A percentile compares a stretch with the other conserved stretches of the same genome.
Evolutionary conservation across 768 basidiomycete species (phyloP).

Genomic region (Lactifluus piperatus): DNA sequence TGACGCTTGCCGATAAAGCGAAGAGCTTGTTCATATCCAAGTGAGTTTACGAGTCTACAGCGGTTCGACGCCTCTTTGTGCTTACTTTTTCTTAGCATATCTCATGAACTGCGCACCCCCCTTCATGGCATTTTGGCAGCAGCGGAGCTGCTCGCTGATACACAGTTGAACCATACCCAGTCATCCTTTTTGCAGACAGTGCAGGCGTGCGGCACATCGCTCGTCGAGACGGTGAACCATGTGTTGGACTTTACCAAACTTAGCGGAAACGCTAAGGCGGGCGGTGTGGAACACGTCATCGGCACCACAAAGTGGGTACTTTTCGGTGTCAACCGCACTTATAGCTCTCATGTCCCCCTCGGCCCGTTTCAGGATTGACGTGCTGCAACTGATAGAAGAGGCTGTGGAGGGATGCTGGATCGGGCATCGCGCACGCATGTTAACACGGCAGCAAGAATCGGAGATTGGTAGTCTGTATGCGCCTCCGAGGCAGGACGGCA

Average conservation of each 20-base stretch:
- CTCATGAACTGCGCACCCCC: slow-evolving; percentile 85
- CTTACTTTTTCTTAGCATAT: slow-evolving; percentile 46
- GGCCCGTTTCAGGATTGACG: slow-evolving; percentile 58
- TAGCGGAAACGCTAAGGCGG: slow-evolving; percentile 74
- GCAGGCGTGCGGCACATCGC: slow-evolving; percentile 89
- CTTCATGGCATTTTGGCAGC: slow-evolving; percentile 92
- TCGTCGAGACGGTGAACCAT: slow-evolving; percentile 95
- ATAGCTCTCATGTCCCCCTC: too few relatives aligned
- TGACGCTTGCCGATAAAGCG: slow-evolving; percentile 92
- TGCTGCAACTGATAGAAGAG: slow-evolving; percentile 79
- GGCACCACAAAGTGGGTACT: slow-evolving; percentile 48
- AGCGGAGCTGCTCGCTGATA: slow-evolving; percentile 85
- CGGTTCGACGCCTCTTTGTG: neutral
- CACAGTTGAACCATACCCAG: slow-evolving; percentile 72
- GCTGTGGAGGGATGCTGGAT: slow-evolving; percentile 94
- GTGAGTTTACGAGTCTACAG: slow-evolving; percentile 32
- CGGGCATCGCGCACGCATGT: slow-evolving; percentile 75
- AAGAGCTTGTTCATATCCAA: slow-evolving; percentile 91
- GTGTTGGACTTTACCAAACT: slow-evolving; percentile 95
- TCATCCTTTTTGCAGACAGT: slow-evolving; percentile 85
- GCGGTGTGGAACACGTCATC: slow-evolving; percentile 71
- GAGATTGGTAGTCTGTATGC: slow-evolving; percentile 91
- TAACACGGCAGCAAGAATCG: slow-evolving; percentile 49
- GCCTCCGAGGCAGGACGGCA: slow-evolving; percentile 52
- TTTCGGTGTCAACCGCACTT: neutral